phyloP scores from a whole-genome alignment of 2,329 filamentous ascomycete species.

The Berkeleyomyces rouxiae region DNA sequence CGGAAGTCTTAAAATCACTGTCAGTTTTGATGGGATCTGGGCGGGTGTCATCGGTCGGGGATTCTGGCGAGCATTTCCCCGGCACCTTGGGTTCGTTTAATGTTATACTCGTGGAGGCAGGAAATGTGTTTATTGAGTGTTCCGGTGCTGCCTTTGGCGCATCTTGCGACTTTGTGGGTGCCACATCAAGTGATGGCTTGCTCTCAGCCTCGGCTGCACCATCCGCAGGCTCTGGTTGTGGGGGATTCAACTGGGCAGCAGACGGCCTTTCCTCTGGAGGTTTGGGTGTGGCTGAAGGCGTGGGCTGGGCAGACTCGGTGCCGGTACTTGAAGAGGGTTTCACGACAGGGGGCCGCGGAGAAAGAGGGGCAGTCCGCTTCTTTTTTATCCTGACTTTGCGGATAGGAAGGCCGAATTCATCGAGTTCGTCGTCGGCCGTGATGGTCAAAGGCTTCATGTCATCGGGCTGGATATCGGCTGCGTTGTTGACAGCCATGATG shows the following conservation, averaged over 20 bases:
- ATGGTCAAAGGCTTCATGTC: constrained; percentile 13
- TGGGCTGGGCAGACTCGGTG: neutral
- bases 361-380: constrained; percentile 15
- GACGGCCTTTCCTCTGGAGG: neutral
- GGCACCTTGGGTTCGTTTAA: neutral
- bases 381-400: constrained; percentile 15
- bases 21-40: neutral
- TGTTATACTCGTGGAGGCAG: neutral
- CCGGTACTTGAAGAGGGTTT: neutral
- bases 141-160: neutral
- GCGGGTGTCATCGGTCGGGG: neutral
- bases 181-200: too few relatives aligned
- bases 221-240: too few relatives aligned
- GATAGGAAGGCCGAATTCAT: constrained; percentile 57
- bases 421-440: constrained; percentile 29
- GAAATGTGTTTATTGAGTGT: neutral
- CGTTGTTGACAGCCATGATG: neutral
- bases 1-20: neutral
- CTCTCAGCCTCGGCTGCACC: too few relatives aligned
- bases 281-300: too few relatives aligned
- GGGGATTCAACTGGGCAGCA: too few relatives aligned
- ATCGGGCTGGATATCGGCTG: constrained; percentile 1
- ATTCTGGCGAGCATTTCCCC: neutral
- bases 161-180: neutral
- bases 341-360: neutral